These are phyloP conservation scores for Fusarium torulosum DNA, from an alignment of 2,329 filamentous ascomycete genomes.

Conservation along the genomic window DNA sequence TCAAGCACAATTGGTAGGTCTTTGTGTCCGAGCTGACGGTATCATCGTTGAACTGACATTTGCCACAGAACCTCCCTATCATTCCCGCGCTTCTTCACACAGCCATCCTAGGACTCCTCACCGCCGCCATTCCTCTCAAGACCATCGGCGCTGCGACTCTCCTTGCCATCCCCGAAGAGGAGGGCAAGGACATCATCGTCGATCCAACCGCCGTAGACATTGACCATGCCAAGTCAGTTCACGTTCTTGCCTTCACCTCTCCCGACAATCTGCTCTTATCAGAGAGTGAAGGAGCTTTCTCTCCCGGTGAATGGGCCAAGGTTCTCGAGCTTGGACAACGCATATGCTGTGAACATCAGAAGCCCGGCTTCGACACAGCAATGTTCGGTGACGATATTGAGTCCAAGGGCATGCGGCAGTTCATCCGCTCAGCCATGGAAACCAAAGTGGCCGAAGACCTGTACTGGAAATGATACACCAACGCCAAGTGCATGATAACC, in stretches of 20 bases:
- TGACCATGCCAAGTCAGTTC: slow-evolving; percentile 75
- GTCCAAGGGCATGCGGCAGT: slow-evolving; percentile 66
- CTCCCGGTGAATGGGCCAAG: slow-evolving; percentile 79
- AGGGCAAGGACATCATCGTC: slow-evolving; percentile 60
- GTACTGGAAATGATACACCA: slow-evolving; percentile 65
- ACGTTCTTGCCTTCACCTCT: slow-evolving; percentile 87
- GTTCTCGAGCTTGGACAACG: slow-evolving; percentile 73
- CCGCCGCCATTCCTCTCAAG: slow-evolving; percentile 83
- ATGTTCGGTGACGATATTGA: slow-evolving; percentile 60
- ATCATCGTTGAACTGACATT: slow-evolving; percentile 26
- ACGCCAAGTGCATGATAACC: slow-evolving; percentile 22
- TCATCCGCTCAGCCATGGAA: slow-evolving; percentile 72
- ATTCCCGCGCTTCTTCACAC: slow-evolving; percentile 88
- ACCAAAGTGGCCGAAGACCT: slow-evolving; percentile 66
- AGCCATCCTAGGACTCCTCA: slow-evolving; percentile 80
- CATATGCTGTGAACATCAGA: slow-evolving; percentile 68
- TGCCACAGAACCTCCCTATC: slow-evolving; percentile 76
- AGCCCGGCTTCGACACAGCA: slow-evolving; percentile 56
- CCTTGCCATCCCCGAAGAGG: slow-evolving; percentile 67
- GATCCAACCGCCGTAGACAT: slow-evolving; percentile 75
- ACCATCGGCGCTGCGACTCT: slow-evolving; percentile 76
- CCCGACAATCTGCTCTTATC: slow-evolving; percentile 78
- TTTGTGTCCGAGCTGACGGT: neutral
- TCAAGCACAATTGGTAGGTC: slow-evolving; percentile 70
- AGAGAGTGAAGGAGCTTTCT: slow-evolving; percentile 86